Evolutionary conservation across 352 stramenopile species (phyloP), one percentile per base, ranked within the genome.

Genomic region (Phytophthora syringae): DNA sequence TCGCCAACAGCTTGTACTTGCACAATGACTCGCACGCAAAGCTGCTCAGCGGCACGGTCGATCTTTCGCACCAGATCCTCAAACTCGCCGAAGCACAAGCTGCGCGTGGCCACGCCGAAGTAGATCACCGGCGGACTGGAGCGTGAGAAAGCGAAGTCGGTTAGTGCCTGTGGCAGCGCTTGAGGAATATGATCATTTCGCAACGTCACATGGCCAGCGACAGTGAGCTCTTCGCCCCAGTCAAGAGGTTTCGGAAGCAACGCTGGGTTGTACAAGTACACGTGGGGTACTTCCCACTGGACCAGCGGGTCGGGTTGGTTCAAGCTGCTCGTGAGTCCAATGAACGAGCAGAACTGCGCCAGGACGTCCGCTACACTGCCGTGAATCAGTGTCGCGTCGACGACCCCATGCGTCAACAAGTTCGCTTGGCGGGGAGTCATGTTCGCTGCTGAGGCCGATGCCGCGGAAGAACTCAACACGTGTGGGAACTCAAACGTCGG

Each of bases 401-500:
- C 54, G 30, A 72, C 49, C 3, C 58, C 58, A 37, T 65, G 39
- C 40, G 70, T 77, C 20, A 80, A 21, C 27, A 79, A 62, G 18
- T 71, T 77, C 45, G 71, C 67, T 7, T 65, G 18, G 7, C 49
- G 55, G 52, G 77, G 76, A 21, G 42, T 12, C 24, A 68, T 69
- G 7, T 58, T 57, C 11, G 60, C 65, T 22, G 43, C 75, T 54
- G 48, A 9, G 9, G 62, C 45, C 25, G 16, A 42, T 7, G 20
- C 48, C 27, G 21, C 27, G 12, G 61, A 64, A 5, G 69, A 67
- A 36, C 68, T 78, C 47, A 84, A 30, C 12, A 78, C 45, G 40
- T 82, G 72, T 2, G 74, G 70, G 32, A 86, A 81, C 21, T 68
- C 70, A 27, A 65, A 69, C 13, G 75, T 86, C 18, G 65, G 69